Conservation (phyloP, 148 eudicot genomes). For the Arbutus unedo region DNA sequence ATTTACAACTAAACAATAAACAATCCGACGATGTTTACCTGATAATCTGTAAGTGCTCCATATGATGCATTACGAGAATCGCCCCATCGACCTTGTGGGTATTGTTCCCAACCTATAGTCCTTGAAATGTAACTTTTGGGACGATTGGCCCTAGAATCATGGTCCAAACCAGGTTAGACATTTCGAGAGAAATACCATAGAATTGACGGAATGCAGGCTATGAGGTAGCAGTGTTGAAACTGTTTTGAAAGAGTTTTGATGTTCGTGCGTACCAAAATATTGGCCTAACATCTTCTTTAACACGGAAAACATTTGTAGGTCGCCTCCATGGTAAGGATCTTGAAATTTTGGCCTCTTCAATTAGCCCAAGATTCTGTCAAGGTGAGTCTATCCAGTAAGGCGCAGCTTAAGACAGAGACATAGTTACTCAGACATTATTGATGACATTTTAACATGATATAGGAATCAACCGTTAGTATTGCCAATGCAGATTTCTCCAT, state of each 20-base stretch:
- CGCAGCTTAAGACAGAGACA: neutral
- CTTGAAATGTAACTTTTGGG: constrained; percentile 89
- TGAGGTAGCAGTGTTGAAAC: neutral
- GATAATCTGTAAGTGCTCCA: constrained; percentile 86
- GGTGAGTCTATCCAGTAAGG: constrained; percentile 8
- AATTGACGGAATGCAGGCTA: neutral
- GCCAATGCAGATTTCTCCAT: constrained; percentile 98
- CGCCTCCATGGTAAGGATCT: constrained; percentile 90
- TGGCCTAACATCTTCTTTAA: constrained; percentile 92
- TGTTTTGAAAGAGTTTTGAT: constrained; percentile 9
- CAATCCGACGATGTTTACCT: constrained; percentile 40
- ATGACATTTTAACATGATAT: neutral
- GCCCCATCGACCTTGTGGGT: constrained; percentile 93
- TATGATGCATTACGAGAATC: constrained; percentile 82
- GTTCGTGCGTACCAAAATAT: constrained; percentile 69
- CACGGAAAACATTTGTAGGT: constrained; percentile 73
- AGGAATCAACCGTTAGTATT: constrained; percentile 66
- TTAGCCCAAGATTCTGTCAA: constrained; percentile 90
- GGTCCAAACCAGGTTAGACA: constrained; percentile 13
- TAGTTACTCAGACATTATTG: neutral
- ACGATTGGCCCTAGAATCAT: constrained; percentile 85
- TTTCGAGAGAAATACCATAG: neutral
- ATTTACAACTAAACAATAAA: neutral
- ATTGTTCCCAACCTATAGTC: constrained; percentile 86
- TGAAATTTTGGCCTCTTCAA: constrained; percentile 79